A percentile compares a stretch with the other conserved stretches of the same genome.
Evolutionary conservation across 257 asterid genomes (phyloP).

Genomic region (Ilex aquifolium): DNA sequence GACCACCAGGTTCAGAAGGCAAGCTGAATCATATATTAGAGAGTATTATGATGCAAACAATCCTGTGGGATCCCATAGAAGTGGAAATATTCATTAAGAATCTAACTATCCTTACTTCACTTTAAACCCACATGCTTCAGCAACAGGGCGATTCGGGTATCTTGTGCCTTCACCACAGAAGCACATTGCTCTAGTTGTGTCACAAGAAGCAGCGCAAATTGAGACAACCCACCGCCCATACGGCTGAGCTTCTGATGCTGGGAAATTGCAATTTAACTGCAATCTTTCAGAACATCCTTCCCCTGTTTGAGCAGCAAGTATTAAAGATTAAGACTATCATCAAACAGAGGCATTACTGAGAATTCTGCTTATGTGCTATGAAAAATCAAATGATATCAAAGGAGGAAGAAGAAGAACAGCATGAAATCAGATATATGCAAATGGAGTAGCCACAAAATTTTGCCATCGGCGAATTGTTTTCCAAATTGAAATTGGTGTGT

Average conservation of each 20-base stretch:
- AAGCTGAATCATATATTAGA: slow-evolving; percentile 34
- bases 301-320: slow-evolving; percentile 35
- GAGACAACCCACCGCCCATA: slow-evolving; percentile 93
- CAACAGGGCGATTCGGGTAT: slow-evolving; percentile 85
- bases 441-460: too few relatives aligned
- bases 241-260: slow-evolving; percentile 48
- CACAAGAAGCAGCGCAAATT: slow-evolving; percentile 79
- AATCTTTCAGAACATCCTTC: slow-evolving; percentile 76
- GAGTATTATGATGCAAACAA: slow-evolving; percentile 9
- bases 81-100: slow-evolving; percentile 7
- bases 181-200: slow-evolving; percentile 90
- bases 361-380: slow-evolving; percentile 4
- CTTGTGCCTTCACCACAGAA: slow-evolving; percentile 96
- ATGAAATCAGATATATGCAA: neutral
- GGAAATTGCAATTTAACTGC: slow-evolving; percentile 65
- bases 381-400: neutral
- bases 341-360: neutral
- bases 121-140: slow-evolving; percentile 85
- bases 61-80: slow-evolving; percentile 6
- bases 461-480: too few relatives aligned
- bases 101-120: slow-evolving; percentile 47
- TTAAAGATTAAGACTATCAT: neutral
- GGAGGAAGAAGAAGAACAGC: neutral
- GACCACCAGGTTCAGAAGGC: slow-evolving; percentile 65
- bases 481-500: too few relatives aligned